Base-by-base conservation (phyloP, 805 yeast species). In the Hanseniaspora nectarophila region DNA sequence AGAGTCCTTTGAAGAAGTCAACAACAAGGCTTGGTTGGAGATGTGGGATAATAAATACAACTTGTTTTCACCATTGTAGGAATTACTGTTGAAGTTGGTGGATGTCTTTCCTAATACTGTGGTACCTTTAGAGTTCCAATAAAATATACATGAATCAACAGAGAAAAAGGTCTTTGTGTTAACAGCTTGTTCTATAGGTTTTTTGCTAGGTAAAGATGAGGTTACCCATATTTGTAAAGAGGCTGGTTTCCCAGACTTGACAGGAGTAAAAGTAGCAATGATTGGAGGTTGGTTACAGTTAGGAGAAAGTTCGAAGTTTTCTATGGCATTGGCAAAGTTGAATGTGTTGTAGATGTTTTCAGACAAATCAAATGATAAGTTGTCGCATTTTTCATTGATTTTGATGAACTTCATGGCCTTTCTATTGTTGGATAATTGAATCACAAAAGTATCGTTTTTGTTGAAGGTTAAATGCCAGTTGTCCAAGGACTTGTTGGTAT, bases 11-110 rank as follows among this genome's bases (percentile, higher is more conserved):
- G 85, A 87, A 60, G 92, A 77, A 54, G 80, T 76, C 61, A 92
- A 89, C 62, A 95, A 76, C 52, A 88, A 84, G 63, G 90, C 95
- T 61, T 86, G 89, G 37, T 89, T 78, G 13, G 96, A 95, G 33
- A 95, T 88, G 58, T 92, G 85, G 5, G 68, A 63, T 58, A 94
- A 74, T 55, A 92, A 68, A 65, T 90, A 92, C 59, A 92, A 73
- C 55, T 90, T 87, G 50, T 95, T 86, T 71, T 92, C 97, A 59
- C 99, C 99, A 64, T 92, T 92, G 70, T 92, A 92, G 1, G 94
- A 83, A 72, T 90, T 82, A 66, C 94, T 94, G 69, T 92, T 98
- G 59, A 90, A 95, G 68, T 92, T 98, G 26, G 97, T 92, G 43
- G 92, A 84, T 5, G 97, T 95, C 60, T 89, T 75, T 45, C 95